Evolutionary conservation across 1,139 yeast species (phyloP).

Genomic region (Pichia sp.): DNA sequence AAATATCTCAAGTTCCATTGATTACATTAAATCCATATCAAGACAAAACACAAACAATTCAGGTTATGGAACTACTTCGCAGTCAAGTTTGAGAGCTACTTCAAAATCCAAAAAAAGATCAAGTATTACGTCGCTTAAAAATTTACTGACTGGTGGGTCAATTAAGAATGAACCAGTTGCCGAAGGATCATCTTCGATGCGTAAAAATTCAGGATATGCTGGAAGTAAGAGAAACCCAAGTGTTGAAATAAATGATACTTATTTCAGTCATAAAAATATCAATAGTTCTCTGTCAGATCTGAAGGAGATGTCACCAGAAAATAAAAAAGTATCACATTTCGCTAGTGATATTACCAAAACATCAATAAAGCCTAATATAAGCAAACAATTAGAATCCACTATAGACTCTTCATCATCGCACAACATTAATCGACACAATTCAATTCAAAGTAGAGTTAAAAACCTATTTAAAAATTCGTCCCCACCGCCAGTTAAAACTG

Average conservation of each 20-base stretch:
- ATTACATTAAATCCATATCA: slow-evolving; percentile 52
- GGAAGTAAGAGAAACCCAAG: slow-evolving; percentile 13
- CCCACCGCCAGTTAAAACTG: slow-evolving; percentile 47
- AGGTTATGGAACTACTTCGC: neutral
- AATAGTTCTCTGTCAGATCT: slow-evolving; percentile 11
- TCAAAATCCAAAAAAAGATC: slow-evolving; percentile 31
- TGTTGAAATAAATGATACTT: slow-evolving; percentile 12
- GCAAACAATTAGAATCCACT: neutral
- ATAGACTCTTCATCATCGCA: no score
- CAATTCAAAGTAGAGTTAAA: slow-evolving; percentile 66
- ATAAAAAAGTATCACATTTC: slow-evolving; percentile 3
- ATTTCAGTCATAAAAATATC: slow-evolving; percentile 2
- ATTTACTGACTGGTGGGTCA: slow-evolving; percentile 39
- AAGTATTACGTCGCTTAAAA: slow-evolving; percentile 39
- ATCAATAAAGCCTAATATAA: neutral
- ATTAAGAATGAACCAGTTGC: slow-evolving; percentile 9
- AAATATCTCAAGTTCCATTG: slow-evolving; percentile 43
- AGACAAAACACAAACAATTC: slow-evolving; percentile 33
- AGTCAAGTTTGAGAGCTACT: neutral
- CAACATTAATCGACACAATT: slow-evolving; percentile 27
- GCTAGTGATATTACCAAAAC: neutral
- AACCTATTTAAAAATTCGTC: slow-evolving; percentile 47
- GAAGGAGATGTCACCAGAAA: slow-evolving; percentile 19
- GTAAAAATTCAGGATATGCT: slow-evolving; percentile 4
- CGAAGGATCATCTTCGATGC: slow-evolving; percentile 13